Conservation (phyloP, 2,329 filamentous ascomycete genomes). For the Sporothrix inflata region DNA sequence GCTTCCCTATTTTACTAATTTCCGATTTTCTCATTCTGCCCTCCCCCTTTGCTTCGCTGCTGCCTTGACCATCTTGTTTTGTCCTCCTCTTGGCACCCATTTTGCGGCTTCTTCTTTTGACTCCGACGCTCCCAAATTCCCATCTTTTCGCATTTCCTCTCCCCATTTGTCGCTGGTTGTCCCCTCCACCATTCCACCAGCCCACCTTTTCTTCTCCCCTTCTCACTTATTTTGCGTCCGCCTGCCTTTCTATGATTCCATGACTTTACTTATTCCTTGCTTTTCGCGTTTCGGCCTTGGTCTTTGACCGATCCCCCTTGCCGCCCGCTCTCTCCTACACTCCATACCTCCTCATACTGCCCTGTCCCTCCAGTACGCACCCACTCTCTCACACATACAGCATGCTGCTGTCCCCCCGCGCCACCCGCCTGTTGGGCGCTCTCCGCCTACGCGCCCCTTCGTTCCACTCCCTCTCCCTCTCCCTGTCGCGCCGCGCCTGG, state of each 20-base stretch:
- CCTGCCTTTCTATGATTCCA: not conserved
- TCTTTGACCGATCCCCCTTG: not conserved
- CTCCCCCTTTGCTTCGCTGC: not conserved
- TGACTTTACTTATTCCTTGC: not conserved
- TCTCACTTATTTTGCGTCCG: not conserved
- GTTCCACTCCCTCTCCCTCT: not conserved
- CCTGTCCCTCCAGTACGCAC: not conserved
- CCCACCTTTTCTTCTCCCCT: not conserved
- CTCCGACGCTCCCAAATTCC: not conserved
- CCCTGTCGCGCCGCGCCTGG: slow-evolving; percentile 6
- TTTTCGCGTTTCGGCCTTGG: not conserved
- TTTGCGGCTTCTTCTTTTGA: slow-evolving; percentile 9
- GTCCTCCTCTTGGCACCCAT: slow-evolving; percentile 15
- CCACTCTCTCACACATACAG: not conserved
- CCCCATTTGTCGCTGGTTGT: not conserved
- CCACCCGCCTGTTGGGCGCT: not conserved
- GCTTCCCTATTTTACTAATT: not conserved
- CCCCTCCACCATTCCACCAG: not conserved
- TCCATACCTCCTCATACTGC: not conserved
- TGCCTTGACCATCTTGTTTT: not conserved
- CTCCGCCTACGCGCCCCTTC: not conserved
- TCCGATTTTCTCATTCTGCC: not conserved
- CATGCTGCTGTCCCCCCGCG: slow-evolving; percentile 7
- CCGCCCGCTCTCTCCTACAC: not conserved
- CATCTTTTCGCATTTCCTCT: not conserved